These are phyloP conservation scores for Sarcomyxa edulis DNA, from an alignment of 768 basidiomycete species.

Conservation along the genomic window DNA sequence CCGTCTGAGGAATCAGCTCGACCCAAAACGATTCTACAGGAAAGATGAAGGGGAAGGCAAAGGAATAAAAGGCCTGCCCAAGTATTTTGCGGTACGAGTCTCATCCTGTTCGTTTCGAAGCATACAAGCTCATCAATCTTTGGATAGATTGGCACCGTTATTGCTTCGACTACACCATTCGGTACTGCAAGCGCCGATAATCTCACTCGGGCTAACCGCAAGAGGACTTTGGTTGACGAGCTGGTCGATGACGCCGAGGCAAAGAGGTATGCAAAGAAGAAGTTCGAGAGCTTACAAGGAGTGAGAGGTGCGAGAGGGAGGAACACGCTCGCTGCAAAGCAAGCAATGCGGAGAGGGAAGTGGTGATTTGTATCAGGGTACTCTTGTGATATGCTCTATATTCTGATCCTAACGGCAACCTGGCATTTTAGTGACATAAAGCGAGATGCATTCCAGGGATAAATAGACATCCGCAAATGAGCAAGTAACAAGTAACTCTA, in stretches of 20 bases:
- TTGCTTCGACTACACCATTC: slow-evolving; percentile 68
- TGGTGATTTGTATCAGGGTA: slow-evolving; percentile 61
- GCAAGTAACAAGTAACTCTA: too few relatives aligned
- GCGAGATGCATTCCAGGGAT: too few relatives aligned
- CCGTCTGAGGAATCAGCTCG: slow-evolving; percentile 80
- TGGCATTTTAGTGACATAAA: too few relatives aligned
- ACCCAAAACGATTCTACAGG: slow-evolving; percentile 88
- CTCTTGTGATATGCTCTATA: too few relatives aligned
- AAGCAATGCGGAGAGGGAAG: slow-evolving; percentile 57
- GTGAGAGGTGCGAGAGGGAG: slow-evolving; percentile 65
- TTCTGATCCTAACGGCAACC: background rate
- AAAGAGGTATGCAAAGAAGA: slow-evolving; percentile 84
- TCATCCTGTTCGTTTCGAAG: slow-evolving; percentile 2
- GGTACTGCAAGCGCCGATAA: slow-evolving; percentile 66
- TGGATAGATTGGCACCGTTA: slow-evolving; percentile 70
- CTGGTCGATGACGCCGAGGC: slow-evolving; percentile 86
- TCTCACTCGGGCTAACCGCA: slow-evolving; percentile 61
- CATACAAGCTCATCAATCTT: slow-evolving; percentile 8
- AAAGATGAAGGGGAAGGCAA: slow-evolving; percentile 85
- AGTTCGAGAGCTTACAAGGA: slow-evolving; percentile 74
- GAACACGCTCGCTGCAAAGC: slow-evolving; percentile 63
- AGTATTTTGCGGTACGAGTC: slow-evolving; percentile 83
- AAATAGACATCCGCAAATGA: too few relatives aligned
- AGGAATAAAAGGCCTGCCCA: slow-evolving; percentile 79
- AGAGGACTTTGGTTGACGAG: slow-evolving; percentile 84